Evolutionary conservation across 768 basidiomycete genomes (phyloP).

Genomic region (Tricholoma sp.): DNA sequence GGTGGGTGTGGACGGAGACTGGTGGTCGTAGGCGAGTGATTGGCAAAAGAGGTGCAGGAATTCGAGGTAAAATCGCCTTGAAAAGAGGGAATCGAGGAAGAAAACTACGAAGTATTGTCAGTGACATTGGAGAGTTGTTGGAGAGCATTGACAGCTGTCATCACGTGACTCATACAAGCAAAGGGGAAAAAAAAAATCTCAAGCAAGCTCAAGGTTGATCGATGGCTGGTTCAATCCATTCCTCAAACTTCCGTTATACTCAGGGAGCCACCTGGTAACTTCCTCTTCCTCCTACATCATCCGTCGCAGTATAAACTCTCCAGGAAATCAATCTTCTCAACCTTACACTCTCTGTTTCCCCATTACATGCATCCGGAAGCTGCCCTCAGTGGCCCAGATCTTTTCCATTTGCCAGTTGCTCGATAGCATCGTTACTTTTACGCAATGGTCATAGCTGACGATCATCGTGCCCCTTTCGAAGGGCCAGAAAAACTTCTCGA

Average conservation of each 20-base stretch:
- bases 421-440: constrained; percentile 41
- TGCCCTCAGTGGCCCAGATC: constrained; percentile 21
- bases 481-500: constrained; percentile 95
- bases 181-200: not conserved
- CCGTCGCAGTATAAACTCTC: not conserved
- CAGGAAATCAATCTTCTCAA: not conserved
- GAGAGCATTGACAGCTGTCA: too few relatives aligned
- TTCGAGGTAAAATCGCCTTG: constrained; percentile 38
- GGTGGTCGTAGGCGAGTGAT: constrained; percentile 31
- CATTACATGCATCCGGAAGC: constrained; percentile 40
- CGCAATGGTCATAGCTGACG: constrained; percentile 28
- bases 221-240: not conserved
- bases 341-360: constrained; percentile 13
- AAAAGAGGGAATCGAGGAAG: constrained; percentile 42
- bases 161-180: not conserved
- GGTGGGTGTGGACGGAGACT: constrained; percentile 20
- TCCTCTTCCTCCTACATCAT: not conserved
- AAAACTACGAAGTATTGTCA: constrained; percentile 31
- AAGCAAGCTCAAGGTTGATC: too few relatives aligned
- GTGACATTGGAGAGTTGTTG: too few relatives aligned
- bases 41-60: constrained; percentile 46
- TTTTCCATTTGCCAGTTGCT: constrained; percentile 35
- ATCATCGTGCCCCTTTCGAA: constrained; percentile 64
- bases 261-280: not conserved
- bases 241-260: not conserved